Evolutionary conservation across 305 asterid genomes (phyloP), one percentile per base, ranked within the genome.

Genomic region (Coffea humblotiana): DNA sequence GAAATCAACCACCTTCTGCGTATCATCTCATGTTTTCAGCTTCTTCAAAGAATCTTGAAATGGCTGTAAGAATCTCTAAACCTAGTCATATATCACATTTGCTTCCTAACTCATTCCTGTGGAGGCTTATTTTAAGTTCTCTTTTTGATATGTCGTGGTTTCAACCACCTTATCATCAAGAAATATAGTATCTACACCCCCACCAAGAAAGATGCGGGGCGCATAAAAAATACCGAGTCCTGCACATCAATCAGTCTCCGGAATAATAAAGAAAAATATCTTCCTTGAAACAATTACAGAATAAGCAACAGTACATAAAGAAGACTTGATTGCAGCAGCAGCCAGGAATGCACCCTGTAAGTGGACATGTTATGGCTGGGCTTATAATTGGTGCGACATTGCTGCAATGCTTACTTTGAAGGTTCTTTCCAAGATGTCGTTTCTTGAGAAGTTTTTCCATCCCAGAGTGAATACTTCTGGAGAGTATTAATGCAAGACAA

Each of bases 81-180:
- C 71, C 72, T 63, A 43, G 43, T 63, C 72, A 76, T 45, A n/a
- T 64, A 45, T 64, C 47, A 76, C 71, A 45, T 47, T 45, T 63
- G 40, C 6, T 76, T 45, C 16, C 12, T 43, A 35, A 43, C 45
- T 2, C 10, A 25, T 63, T 61, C 45, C 45, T 23, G n/a, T 3
- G 37, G 27, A 75, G 61, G 37, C 23, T 40, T 23, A 60, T 75
- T 66, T 66, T 13, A 14, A 6, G 29, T 35, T 35, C 69, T n/a
- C 29, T 23, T 63, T 49, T 73, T 9, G 56, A 35, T 64, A 15
- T 73, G 52, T 37, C 40, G 45, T 16, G 79, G 54, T 69, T 66
- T 79, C 82, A 51, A 79, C 10, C 49, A 10, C 47, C 58, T 10
- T 9, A 25, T 27, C 40, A 78, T 69, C 43, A 63, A 16, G 29